A percentile compares a stretch with the other conserved stretches of the same genome.
phyloP scores from a whole-genome alignment of 805 yeast genomes.

The Schizosaccharomyces lindneri region DNA sequence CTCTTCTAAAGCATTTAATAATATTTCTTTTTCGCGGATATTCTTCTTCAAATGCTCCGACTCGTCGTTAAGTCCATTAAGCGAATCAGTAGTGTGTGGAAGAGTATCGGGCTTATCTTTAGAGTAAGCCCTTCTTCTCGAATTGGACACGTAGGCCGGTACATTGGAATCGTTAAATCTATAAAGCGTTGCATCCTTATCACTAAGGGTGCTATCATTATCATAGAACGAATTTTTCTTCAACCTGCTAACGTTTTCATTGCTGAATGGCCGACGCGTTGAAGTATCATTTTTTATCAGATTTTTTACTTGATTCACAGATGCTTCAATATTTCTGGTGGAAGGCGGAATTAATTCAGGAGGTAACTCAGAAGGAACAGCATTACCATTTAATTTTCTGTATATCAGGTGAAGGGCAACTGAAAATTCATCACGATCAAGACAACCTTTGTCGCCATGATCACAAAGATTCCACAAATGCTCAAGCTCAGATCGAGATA shows the following conservation, averaged over 20 bases:
- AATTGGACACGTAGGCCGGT: constrained; percentile 32
- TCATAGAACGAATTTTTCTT: constrained; percentile 5
- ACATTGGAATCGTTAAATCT: constrained; percentile 44
- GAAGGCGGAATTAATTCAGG: constrained; percentile 81
- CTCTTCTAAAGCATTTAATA: constrained; percentile 47
- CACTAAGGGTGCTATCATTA: constrained; percentile 13
- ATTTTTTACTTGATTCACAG: constrained; percentile 45
- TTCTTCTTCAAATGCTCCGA: constrained; percentile 26
- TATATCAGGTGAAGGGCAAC: constrained; percentile 94
- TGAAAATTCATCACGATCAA: constrained; percentile 75
- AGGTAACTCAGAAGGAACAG: constrained; percentile 61
- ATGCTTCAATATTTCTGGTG: constrained; percentile 43
- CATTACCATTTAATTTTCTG: constrained; percentile 66
- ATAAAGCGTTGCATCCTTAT: constrained; percentile 29
- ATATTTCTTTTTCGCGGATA: constrained; percentile 45
- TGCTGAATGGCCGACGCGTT: constrained; percentile 8
- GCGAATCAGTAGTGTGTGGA: neutral
- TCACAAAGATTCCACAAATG: constrained; percentile 80
- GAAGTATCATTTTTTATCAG: constrained; percentile 22
- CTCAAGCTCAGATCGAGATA: constrained; percentile 64
- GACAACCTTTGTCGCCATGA: constrained; percentile 52
- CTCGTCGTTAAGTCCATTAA: neutral
- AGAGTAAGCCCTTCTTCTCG: constrained; percentile 17
- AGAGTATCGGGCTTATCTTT: neutral
- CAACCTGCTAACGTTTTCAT: neutral